Conservation (phyloP, 257 asterid genomes). For the Henckelia pumila region DNA sequence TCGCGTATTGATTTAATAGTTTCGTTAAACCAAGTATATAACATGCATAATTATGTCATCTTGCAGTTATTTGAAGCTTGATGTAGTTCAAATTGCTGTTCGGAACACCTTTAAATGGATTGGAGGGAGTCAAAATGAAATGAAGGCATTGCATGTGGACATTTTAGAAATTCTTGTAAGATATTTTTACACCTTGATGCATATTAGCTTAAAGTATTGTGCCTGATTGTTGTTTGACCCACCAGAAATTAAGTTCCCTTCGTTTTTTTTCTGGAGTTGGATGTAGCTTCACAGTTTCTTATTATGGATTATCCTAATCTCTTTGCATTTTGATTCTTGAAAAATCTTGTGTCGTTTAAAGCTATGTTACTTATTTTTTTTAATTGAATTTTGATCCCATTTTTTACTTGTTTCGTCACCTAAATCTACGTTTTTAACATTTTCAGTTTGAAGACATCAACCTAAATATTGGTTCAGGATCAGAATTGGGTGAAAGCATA, state of each 20-base stretch:
- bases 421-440: constrained; percentile 21
- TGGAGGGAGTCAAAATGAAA: constrained; percentile 65
- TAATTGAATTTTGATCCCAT: constrained; percentile 2
- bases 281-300: neutral
- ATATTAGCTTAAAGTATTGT: constrained; percentile 19
- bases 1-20: constrained; percentile 1
- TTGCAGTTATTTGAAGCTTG: constrained; percentile 94
- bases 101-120: constrained; percentile 81
- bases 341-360: constrained; percentile 5
- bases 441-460: constrained; percentile 97
- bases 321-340: constrained; percentile 3
- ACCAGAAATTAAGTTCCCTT: constrained; percentile 6
- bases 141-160: constrained; percentile 83
- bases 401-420: constrained; percentile 6
- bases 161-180: constrained; percentile 72
- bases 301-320: neutral
- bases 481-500: constrained; percentile 87
- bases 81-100: constrained; percentile 93
- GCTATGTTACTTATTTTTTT: neutral
- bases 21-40: neutral
- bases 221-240: constrained; percentile 15
- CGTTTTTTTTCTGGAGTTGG: constrained; percentile 9
- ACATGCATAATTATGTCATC: constrained; percentile 24
- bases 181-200: constrained; percentile 27
- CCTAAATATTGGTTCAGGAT: constrained; percentile 80